A percentile compares a stretch with the other conserved stretches of the same genome.
Evolutionary conservation across 2,329 filamentous ascomycete species (phyloP).

Genomic region (Lasiodiplodia sp.): DNA sequence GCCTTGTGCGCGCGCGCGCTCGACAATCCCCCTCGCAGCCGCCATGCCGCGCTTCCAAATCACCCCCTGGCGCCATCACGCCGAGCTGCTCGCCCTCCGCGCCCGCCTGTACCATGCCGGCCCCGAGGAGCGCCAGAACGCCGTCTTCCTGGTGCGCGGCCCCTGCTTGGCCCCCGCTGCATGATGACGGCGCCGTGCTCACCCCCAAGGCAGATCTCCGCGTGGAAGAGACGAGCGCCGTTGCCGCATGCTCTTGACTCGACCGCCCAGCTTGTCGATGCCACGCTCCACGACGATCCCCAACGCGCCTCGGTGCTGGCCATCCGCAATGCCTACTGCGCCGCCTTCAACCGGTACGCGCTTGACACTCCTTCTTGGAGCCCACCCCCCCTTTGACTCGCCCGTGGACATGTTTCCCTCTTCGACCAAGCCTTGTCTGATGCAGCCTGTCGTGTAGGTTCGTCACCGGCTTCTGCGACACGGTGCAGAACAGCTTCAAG

Average conservation of each 20-base stretch:
- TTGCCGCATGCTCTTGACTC: constrained; percentile 83
- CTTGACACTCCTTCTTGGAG: neutral
- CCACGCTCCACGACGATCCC: constrained; percentile 68
- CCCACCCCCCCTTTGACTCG: constrained; percentile 14
- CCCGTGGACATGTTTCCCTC: constrained; percentile 4
- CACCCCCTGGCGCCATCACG: constrained; percentile 74
- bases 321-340: constrained; percentile 73
- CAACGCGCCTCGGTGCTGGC: constrained; percentile 62
- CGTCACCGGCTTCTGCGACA: constrained; percentile 80
- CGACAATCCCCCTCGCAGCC: neutral
- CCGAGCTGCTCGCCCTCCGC: constrained; percentile 72
- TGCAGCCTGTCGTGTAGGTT: constrained; percentile 61
- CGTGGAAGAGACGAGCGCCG: constrained; percentile 29
- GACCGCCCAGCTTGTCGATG: constrained; percentile 75
- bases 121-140: constrained; percentile 40
- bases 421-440: constrained; percentile 12
- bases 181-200: constrained; percentile 24
- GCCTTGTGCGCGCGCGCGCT: constrained; percentile 14
- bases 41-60: constrained; percentile 69
- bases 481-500: constrained; percentile 71
- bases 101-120: constrained; percentile 64
- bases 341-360: constrained; percentile 75
- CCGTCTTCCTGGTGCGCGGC: constrained; percentile 48
- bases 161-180: constrained; percentile 29
- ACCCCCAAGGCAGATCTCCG: constrained; percentile 25